Evolutionary conservation across 106 monocot species (phyloP).

Genomic region (Gastrodia elata): DNA sequence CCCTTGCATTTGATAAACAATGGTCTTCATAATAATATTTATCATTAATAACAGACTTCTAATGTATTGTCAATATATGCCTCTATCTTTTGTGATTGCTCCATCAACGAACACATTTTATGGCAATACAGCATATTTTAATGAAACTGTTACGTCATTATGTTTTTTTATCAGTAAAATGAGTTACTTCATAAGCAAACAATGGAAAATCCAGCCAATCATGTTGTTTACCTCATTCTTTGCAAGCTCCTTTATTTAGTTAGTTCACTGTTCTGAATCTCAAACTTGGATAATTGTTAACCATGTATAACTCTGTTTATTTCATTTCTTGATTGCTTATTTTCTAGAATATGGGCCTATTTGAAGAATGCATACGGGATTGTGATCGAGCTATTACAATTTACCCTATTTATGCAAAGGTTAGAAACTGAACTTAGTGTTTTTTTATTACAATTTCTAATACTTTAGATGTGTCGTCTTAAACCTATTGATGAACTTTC

Average conservation of each 20-base stretch:
- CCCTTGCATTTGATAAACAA: not conserved
- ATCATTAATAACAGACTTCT: too few relatives aligned
- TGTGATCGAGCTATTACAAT: conserved; percentile 7
- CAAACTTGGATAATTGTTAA: not conserved
- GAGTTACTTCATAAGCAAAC: not conserved
- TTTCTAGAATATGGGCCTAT: conserved; percentile 2
- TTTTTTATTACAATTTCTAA: not conserved
- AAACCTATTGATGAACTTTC: not conserved
- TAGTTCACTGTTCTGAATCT: not conserved
- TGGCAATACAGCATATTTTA: too few relatives aligned
- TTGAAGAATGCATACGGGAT: conserved; percentile 9
- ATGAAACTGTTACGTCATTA: not conserved
- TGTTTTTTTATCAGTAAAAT: not conserved
- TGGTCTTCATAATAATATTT: not conserved
- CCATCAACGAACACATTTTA: too few relatives aligned
- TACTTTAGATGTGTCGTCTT: too few relatives aligned
- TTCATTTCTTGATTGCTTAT: not conserved
- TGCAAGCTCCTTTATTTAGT: not conserved
- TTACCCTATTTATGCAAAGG: conserved; percentile 6
- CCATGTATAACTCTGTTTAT: not conserved
- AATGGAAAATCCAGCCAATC: not conserved
- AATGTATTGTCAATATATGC: too few relatives aligned
- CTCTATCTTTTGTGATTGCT: too few relatives aligned
- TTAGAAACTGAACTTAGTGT: not conserved
- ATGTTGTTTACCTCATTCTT: not conserved